phyloP scores from a whole-genome alignment of 495 filamentous ascomycete species.

The Lophiotrema nucula region DNA sequence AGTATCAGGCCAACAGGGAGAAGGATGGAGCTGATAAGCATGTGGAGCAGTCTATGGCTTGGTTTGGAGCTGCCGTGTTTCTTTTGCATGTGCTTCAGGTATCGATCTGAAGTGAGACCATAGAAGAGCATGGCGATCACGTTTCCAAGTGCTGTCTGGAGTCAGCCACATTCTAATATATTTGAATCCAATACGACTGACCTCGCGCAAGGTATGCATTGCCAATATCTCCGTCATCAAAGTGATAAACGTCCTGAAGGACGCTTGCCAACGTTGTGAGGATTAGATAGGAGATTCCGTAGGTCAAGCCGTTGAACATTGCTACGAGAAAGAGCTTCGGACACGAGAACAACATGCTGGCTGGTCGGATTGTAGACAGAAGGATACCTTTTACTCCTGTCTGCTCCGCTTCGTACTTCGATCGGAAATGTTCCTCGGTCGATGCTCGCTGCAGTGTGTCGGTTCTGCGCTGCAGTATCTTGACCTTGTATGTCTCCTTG shows the following conservation, averaged over 20 bases:
- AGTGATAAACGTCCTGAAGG: conserved; percentile 51
- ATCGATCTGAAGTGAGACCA: not conserved
- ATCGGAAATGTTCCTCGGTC: conserved; percentile 31
- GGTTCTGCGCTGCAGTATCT: conserved; percentile 34
- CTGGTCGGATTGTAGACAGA: conserved; percentile 39
- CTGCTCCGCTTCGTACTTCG: not conserved
- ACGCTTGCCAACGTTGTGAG: conserved; percentile 52
- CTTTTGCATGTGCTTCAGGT: too few relatives aligned
- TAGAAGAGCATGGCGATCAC: conserved; percentile 39
- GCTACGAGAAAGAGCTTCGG: conserved; percentile 50
- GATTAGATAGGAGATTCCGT: conserved; percentile 50
- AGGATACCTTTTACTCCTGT: not conserved
- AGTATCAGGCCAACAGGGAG: conserved; percentile 39
- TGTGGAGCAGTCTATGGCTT: conserved; percentile 40
- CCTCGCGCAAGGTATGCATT: conserved; percentile 58
- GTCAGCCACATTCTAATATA: conserved; percentile 50
- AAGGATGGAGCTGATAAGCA: conserved; percentile 30
- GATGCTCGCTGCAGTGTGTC: conserved; percentile 36
- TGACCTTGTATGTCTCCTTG: conserved; percentile 38
- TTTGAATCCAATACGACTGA: too few relatives aligned
- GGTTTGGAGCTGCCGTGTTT: too few relatives aligned
- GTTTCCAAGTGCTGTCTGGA: conserved; percentile 44
- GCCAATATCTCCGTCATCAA: conserved; percentile 45
- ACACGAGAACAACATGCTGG: conserved; percentile 52
- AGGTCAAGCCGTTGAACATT: conserved; percentile 44